Evolutionary conservation across 2,329 filamentous ascomycete genomes (phyloP).

Genomic region (Epichloe coenophiala): DNA sequence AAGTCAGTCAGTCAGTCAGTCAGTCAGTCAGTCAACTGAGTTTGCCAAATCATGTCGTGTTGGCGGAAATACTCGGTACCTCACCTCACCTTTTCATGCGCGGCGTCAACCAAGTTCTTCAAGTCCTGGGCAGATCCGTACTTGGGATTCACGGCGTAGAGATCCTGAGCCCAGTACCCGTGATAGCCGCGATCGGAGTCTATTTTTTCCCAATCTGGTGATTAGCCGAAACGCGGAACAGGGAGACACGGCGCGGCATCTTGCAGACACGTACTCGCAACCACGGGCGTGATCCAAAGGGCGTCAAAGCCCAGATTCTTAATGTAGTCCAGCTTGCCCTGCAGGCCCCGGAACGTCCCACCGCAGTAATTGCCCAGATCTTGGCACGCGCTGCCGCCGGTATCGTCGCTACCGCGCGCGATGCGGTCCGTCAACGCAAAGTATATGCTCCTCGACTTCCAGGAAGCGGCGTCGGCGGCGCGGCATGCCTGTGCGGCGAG

Average conservation of each 20-base stretch:
- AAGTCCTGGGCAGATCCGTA: slow-evolving; percentile 48
- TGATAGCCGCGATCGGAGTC: slow-evolving; percentile 33
- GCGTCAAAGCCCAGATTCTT: slow-evolving; percentile 46
- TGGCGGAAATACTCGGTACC: slow-evolving; percentile 13
- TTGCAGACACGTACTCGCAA: slow-evolving; percentile 23
- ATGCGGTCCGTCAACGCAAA: slow-evolving; percentile 45
- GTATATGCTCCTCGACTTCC: slow-evolving; percentile 44
- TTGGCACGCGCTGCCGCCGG: slow-evolving; percentile 28
- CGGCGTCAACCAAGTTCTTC: slow-evolving; percentile 37
- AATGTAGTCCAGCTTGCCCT: slow-evolving; percentile 49
- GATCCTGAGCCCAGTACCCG: slow-evolving; percentile 40
- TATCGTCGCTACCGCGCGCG: slow-evolving; percentile 29
- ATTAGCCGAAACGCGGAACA: not conserved
- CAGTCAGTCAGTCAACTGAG: too few species aligned
- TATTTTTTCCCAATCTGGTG: slow-evolving; percentile 4
- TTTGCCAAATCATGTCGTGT: too few species aligned
- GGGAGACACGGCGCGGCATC: too few species aligned
- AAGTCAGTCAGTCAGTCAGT: too few species aligned
- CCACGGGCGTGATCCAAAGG: slow-evolving; percentile 46
- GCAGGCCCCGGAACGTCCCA: slow-evolving; percentile 45
- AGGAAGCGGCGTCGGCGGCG: slow-evolving; percentile 25
- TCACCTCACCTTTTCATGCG: slow-evolving; percentile 37
- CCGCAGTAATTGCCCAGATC: slow-evolving; percentile 40
- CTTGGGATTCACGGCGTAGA: slow-evolving; percentile 40
- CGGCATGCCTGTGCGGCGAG: not conserved